Percentiles rank a stretch among this genome's conserved stretches.
Conservation (phyloP, 208 protist species). For the Trypanosoma congolense region DNA sequence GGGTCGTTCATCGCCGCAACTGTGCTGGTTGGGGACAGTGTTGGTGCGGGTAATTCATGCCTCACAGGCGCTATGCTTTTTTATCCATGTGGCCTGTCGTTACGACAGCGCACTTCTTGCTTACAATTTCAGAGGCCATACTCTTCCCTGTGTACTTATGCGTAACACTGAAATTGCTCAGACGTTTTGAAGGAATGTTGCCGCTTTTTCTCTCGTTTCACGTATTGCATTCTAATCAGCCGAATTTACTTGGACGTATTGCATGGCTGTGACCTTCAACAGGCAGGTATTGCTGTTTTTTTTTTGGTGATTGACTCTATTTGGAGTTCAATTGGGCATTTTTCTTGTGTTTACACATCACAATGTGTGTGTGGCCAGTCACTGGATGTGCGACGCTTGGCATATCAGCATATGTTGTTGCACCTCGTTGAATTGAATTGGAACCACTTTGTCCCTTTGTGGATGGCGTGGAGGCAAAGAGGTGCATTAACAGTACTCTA, state of each 20-base stretch:
- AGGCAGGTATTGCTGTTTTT: conserved; percentile 13
- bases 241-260: conserved; percentile 19
- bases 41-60: conserved; percentile 58
- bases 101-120: conserved; percentile 49
- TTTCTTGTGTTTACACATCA: conserved; percentile 9
- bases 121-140: conserved; percentile 35
- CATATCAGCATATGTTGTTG: conserved; percentile 12
- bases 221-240: conserved; percentile 16
- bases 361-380: conserved; percentile 14
- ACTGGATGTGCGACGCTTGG: conserved; percentile 7
- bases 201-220: conserved; percentile 20
- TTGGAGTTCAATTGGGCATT: conserved; percentile 15
- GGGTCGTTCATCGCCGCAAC: conserved; percentile 67
- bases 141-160: conserved; percentile 73
- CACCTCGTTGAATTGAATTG: conserved; percentile 8
- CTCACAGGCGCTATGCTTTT: conserved; percentile 47
- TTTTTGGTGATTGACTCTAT: conserved; percentile 8
- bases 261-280: conserved; percentile 17
- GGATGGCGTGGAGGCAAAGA: conserved; percentile 1
- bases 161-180: conserved; percentile 27
- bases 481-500: background rate
- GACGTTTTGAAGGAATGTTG: conserved; percentile 12
- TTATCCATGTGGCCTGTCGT: conserved; percentile 44
- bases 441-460: conserved; percentile 5
- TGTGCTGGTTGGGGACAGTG: conserved; percentile 77